Evolutionary conservation across 768 basidiomycete species (phyloP).

Genomic region (Polyporus arcularius): DNA sequence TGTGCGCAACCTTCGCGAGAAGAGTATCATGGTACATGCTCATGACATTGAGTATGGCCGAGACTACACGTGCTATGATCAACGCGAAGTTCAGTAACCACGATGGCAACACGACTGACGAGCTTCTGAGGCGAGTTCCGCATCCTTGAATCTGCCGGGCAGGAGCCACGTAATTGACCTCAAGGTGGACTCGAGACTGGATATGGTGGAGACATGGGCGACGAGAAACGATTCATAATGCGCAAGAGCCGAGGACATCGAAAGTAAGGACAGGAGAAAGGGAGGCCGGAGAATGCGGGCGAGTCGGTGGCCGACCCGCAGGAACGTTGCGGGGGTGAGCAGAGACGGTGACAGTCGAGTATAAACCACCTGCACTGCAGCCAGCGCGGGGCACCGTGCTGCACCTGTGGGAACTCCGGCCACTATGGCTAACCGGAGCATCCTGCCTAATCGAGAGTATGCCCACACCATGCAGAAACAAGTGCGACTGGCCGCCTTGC

Average conservation of each 20-base stretch:
- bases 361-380: neutral
- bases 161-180: constrained; percentile 94
- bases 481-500: neutral
- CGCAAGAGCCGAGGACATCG: constrained; percentile 64
- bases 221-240: constrained; percentile 84
- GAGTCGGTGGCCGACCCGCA: constrained; percentile 19
- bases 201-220: constrained; percentile 82
- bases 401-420: constrained; percentile 17
- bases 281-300: neutral
- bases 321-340: constrained; percentile 12
- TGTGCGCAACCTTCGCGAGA: constrained; percentile 65
- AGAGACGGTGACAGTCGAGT: neutral
- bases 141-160: constrained; percentile 96
- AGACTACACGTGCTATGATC: constrained; percentile 53
- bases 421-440: constrained; percentile 3
- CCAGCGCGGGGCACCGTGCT: neutral
- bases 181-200: constrained; percentile 85
- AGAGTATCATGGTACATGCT: constrained; percentile 96
- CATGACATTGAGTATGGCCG: constrained; percentile 81
- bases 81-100: constrained; percentile 10
- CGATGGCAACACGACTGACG: constrained; percentile 55
- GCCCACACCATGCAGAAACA: constrained; percentile 1
- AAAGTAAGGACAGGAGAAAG: constrained; percentile 21
- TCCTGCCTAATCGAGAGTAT: neutral
- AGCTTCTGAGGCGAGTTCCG: constrained; percentile 92